Evolutionary conservation across 1,284 basidiomycete genomes (phyloP).

Genomic region (Rhizoctonia solani): DNA sequence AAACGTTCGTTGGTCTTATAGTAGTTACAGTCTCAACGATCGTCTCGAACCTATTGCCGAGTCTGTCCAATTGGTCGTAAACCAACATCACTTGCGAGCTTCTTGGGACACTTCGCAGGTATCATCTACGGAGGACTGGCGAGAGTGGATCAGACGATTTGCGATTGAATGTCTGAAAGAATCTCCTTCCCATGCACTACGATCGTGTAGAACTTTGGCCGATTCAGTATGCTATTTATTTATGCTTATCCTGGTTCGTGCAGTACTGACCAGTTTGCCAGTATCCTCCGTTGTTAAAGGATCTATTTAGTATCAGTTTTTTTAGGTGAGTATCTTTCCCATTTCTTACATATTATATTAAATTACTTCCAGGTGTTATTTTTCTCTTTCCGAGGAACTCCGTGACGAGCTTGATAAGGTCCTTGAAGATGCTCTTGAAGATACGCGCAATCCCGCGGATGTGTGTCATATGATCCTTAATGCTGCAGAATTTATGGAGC

Average conservation of each 20-base stretch:
- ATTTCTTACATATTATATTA: neutral
- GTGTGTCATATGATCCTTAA: conserved; percentile 63
- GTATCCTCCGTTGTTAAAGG: conserved; percentile 67
- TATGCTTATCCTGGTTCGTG: conserved; percentile 46
- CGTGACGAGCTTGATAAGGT: conserved; percentile 59
- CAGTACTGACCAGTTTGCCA: conserved; percentile 51
- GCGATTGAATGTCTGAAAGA: conserved; percentile 61
- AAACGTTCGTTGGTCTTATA: conserved; percentile 15
- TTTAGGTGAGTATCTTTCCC: conserved; percentile 47
- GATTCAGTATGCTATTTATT: conserved; percentile 49
- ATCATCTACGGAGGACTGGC: conserved; percentile 57
- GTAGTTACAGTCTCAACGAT: conserved; percentile 1
- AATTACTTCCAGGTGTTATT: conserved; percentile 7
- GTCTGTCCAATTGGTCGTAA: conserved; percentile 55
- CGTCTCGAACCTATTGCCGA: conserved; percentile 33
- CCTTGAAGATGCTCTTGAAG: conserved; percentile 57
- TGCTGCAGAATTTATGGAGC: conserved; percentile 67
- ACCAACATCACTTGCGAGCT: conserved; percentile 60
- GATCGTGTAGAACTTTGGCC: conserved; percentile 59
- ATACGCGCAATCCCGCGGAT: conserved; percentile 56
- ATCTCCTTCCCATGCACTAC: conserved; percentile 61
- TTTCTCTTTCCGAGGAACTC: conserved; percentile 9
- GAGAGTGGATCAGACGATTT: conserved; percentile 59
- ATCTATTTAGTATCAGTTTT: conserved; percentile 54
- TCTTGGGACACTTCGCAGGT: conserved; percentile 60